Evolutionary conservation across 139 green algal genomes (phyloP), one percentile per base, ranked within the genome.

Genomic region (Monoraphidium neglectum): DNA sequence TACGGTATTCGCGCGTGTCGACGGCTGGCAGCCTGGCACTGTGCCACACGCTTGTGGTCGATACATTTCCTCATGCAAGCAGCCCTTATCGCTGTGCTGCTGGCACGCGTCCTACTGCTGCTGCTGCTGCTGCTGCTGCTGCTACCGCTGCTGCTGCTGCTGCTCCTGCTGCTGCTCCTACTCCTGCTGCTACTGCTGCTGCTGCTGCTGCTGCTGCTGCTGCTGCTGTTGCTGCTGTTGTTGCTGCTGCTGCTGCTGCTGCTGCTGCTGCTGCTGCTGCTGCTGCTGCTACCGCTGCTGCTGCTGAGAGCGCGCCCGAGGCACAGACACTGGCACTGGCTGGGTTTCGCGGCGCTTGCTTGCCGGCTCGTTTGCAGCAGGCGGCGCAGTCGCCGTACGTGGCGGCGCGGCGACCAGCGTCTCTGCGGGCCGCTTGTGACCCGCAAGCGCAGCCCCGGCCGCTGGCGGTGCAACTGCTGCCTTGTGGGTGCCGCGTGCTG

Each of bases 201-300:
- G 51, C n/a, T 47, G 66, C 10, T 33, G 66, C 40, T 56, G 35
- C 40, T 5, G 66, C 66, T 23, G 66, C 40, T 12, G 3, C 40
- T 6, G 38, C 66, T 59, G 54, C 24, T 6, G 23, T 23, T 21
- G 43, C 35, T 37, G 12, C 16, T 59, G 1, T 37, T 59, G 66
- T 37, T 24, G 66, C 66, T 10, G 13, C 66, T 36, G 66, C n/a
- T 28, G 15, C 63, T 46, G 63, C 35, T 30, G 46, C 63, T 49
- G 5, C 38, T 59, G 38, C 40, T 4, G 5, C 49, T 43, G 1
- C 1, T 51, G 1, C 68, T 64, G 68, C 8, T 36, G 30, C 37
- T 36, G 28, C 70, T 68, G 54, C 70, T 68, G 70, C 70, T 66
- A 28, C 67, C 38, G 24, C 67, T 74, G 67, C 65, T 71, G 65